Base-by-base conservation (phyloP, 352 stramenopile genomes). In the Phytopythium kandeliae region DNA sequence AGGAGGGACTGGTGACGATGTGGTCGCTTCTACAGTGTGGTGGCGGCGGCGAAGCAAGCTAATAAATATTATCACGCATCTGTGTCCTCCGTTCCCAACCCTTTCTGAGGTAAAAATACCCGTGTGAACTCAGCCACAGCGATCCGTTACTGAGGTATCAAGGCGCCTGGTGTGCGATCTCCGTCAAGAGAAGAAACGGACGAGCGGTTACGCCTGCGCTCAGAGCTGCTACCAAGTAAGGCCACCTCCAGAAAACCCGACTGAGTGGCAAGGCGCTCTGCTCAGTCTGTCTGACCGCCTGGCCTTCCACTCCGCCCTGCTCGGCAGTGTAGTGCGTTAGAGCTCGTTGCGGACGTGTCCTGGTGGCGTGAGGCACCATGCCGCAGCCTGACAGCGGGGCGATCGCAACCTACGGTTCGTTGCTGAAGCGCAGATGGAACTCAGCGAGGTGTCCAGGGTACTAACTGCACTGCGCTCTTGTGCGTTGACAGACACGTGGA, bases 401-500 rank as follows among this genome's bases (percentile, higher is more conserved):
- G 30, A 51, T 38, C 30, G 45, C 45, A 2, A 51, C 21, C 17
- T 51, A 51, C n/a, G 45, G 45, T 51, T 3, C 22, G 40, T 33
- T 13, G 3, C 22, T 38, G 28, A n/a, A n/a, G n/a, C n/a, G 8
- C 9, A 4, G 9, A 31, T 4, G 28, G 9, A 31, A 35, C 31
- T 35, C 31, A 9, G 9, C 9, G 28, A 19, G 35, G 19, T 40
- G 15, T 16, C 13, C 7, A 5, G 19, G n/a, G 15, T 8, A 11
- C 6, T 36, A 6, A 31, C 28, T 9, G 4, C 28, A 10, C 9
- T 10, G 28, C 28, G 4, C 28, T 31, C 28, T 31, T 10, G 4
- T 31, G 28, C 2, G 7, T n/a, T n/a, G 13, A 12, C 45, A 90
- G 77, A 90, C 63, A 84, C 74, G 24, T 90, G 79, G 79, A 71